A percentile compares a stretch with the other conserved stretches of the same genome.
These are phyloP conservation scores for Irpex lacteus DNA, from an alignment of 1,284 basidiomycete species.

Conservation along the genomic window DNA sequence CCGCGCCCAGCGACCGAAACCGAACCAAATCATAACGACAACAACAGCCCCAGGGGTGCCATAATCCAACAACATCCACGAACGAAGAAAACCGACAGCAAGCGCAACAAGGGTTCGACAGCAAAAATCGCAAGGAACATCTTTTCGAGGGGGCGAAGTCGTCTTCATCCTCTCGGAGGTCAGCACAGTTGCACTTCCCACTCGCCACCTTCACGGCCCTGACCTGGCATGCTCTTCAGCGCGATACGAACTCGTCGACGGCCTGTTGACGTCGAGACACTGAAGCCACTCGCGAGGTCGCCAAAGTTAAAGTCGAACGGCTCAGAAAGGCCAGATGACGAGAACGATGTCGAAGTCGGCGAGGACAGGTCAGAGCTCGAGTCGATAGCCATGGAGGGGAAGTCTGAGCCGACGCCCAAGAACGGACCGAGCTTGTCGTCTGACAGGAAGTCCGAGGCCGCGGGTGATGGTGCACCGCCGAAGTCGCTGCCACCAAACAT, in stretches of 20 bases:
- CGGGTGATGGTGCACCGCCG: conserved; percentile 21
- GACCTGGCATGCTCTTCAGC: conserved; percentile 56
- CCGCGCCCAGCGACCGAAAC: conserved; percentile 1
- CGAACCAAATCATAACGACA: neutral
- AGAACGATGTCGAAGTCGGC: conserved; percentile 25
- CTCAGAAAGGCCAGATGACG: conserved; percentile 22
- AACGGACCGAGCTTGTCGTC: conserved; percentile 46
- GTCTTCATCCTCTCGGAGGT: conserved; percentile 14
- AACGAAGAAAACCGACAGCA: neutral
- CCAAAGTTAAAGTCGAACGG: conserved; percentile 25
- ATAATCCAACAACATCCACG: conserved; percentile 2
- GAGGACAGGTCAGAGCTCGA: conserved; percentile 27
- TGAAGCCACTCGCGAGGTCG: conserved; percentile 22
- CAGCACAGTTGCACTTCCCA: conserved; percentile 72
- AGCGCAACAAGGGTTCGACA: neutral
- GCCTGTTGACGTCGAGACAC: conserved; percentile 17
- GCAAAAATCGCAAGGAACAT: neutral
- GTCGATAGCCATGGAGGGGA: conserved; percentile 34
- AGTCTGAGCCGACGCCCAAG: conserved; percentile 43
- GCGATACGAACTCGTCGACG: conserved; percentile 57
- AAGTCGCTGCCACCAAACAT: conserved; percentile 28
- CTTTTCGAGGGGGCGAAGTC: neutral
- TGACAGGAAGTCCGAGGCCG: conserved; percentile 2
- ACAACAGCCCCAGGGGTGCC: neutral
- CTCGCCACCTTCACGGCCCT: conserved; percentile 63